A percentile compares a stretch with the other conserved stretches of the same genome.
These are phyloP conservation scores for Pinguiococcus pyrenoidosus DNA, from an alignment of 108 stramenopile genomes.

Conservation along the genomic window DNA sequence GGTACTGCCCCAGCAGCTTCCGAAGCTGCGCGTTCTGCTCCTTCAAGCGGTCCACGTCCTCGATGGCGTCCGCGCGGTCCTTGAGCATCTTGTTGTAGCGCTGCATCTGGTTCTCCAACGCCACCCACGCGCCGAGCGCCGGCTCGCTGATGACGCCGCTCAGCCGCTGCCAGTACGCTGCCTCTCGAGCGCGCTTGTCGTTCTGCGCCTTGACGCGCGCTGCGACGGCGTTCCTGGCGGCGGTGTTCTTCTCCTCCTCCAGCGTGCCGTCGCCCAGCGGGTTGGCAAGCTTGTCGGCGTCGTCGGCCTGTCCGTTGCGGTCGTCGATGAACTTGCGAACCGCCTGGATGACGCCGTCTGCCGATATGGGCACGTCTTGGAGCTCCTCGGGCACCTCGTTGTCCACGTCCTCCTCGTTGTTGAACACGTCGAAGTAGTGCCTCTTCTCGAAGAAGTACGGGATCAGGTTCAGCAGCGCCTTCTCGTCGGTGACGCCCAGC, in stretches of 20 bases:
- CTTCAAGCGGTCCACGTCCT: conserved; percentile 18
- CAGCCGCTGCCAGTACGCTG: conserved; percentile 10
- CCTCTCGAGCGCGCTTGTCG: conserved; percentile 24
- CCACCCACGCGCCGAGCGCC: conserved; percentile 27
- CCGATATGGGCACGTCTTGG: neutral
- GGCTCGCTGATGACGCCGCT: conserved; percentile 11
- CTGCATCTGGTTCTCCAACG: conserved; percentile 22
- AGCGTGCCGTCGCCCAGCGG: conserved; percentile 5
- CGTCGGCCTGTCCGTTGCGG: too few species aligned
- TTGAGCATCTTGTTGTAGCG: conserved; percentile 27
- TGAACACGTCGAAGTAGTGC: conserved; percentile 36
- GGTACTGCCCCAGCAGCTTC: conserved; percentile 39
- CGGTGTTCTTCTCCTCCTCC: neutral
- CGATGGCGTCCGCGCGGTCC: conserved; percentile 23
- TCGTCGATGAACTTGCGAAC: conserved; percentile 33
- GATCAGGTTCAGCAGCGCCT: conserved; percentile 31
- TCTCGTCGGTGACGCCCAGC: conserved; percentile 31
- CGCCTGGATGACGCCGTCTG: conserved; percentile 35
- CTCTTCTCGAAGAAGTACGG: conserved; percentile 39
- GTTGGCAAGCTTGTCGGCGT: neutral
- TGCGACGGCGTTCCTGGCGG: conserved; percentile 4
- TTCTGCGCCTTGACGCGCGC: conserved; percentile 16
- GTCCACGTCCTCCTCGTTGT: conserved; percentile 12
- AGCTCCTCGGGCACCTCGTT: conserved; percentile 22
- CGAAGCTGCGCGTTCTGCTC: conserved; percentile 44